Percentiles rank a stretch among this genome's conserved stretches.
Evolutionary conservation across 129 eudicot genomes (phyloP).

Genomic region (Flaveria trinervia): DNA sequence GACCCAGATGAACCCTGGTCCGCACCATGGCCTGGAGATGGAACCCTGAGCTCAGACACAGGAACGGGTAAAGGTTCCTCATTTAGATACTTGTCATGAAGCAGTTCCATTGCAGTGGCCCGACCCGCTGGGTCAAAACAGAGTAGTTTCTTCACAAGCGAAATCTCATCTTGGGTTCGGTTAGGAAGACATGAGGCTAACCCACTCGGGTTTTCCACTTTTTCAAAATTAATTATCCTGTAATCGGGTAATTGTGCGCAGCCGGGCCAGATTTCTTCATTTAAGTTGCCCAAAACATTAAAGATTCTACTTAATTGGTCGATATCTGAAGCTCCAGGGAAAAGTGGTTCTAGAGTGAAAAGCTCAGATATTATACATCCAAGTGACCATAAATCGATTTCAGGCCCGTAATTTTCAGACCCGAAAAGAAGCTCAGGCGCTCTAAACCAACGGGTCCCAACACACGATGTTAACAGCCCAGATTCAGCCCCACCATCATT

Average conservation of each 20-base stretch:
- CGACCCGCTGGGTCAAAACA: slow-evolving; percentile 75
- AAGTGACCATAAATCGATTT: slow-evolving; percentile 90
- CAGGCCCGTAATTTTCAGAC: slow-evolving; percentile 79
- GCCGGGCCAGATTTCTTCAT: slow-evolving; percentile 73
- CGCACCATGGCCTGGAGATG: slow-evolving; percentile 39
- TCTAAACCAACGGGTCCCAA: slow-evolving; percentile 96
- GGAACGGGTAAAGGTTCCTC: slow-evolving; percentile 85
- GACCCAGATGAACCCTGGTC: slow-evolving; percentile 52
- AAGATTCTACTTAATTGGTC: slow-evolving; percentile 86
- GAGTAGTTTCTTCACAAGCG: slow-evolving; percentile 57
- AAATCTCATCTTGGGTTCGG: slow-evolving; percentile 70
- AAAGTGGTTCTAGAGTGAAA: slow-evolving; percentile 75
- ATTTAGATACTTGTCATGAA: slow-evolving; percentile 78
- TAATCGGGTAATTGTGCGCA: slow-evolving; percentile 79
- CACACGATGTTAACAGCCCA: slow-evolving; percentile 80
- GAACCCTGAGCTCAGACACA: slow-evolving; percentile 63
- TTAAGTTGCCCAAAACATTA: slow-evolving; percentile 69
- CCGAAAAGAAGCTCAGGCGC: slow-evolving; percentile 96
- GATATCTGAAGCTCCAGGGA: slow-evolving; percentile 86
- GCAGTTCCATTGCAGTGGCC: slow-evolving; percentile 94
- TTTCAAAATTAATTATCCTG: slow-evolving; percentile 57
- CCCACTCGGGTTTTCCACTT: slow-evolving; percentile 74
- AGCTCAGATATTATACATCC: slow-evolving; percentile 92
- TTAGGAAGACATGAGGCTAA: slow-evolving; percentile 67
- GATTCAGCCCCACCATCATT: slow-evolving; percentile 49